Conservation (phyloP, 306 rosid species). For the Dicorynia guianensis region DNA sequence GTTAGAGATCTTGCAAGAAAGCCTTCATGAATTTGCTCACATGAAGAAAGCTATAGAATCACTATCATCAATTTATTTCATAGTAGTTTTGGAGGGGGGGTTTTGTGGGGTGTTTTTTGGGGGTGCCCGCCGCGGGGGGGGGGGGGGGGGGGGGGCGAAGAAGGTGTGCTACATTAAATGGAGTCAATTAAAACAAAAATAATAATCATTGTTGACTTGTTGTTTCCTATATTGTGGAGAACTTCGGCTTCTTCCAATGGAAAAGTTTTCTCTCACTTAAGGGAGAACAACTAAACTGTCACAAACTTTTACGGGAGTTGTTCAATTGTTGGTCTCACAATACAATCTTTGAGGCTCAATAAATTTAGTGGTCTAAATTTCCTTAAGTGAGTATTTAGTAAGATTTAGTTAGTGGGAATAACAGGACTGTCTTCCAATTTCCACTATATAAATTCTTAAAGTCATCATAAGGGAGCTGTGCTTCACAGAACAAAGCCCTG, state of each 20-base stretch:
- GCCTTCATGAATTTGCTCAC: constrained; percentile 16
- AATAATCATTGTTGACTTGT: not conserved
- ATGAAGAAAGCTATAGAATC: not conserved
- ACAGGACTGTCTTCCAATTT: no score
- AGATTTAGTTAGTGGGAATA: no score
- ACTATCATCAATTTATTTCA: not conserved
- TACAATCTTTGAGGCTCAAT: no score
- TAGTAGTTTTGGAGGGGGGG: no score
- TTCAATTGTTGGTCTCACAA: no score
- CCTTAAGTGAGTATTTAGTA: no score
- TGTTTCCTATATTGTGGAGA: not conserved
- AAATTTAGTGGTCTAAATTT: no score
- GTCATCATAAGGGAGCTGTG: not conserved
- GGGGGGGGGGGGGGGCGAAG: constrained; percentile 21
- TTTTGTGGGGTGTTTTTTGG: no score
- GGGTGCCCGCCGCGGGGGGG: no score
- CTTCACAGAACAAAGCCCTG: not conserved
- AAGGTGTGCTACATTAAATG: constrained; percentile 6
- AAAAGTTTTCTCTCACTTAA: no score
- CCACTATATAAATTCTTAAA: not conserved
- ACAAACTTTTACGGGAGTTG: no score
- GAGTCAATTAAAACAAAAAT: not conserved
- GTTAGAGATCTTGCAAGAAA: constrained; percentile 37
- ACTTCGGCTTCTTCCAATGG: not conserved
- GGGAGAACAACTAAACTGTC: no score